phyloP scores from a whole-genome alignment of 352 stramenopile genomes.

The Globisporangium solare region DNA sequence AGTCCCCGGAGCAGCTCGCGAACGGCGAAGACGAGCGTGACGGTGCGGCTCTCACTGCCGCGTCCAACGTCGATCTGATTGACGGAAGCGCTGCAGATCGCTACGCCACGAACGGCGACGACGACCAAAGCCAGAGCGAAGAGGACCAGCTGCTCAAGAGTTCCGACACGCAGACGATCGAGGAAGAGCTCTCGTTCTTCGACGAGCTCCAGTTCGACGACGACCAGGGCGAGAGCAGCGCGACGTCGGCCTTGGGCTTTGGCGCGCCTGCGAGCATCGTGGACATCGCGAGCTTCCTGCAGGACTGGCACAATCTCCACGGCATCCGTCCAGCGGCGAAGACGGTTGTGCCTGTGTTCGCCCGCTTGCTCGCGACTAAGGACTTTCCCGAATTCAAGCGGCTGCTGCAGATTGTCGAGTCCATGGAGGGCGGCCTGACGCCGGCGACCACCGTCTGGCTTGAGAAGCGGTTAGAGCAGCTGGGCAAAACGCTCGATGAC shows the following conservation, averaged over 20 bases:
- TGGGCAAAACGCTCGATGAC: slow-evolving; percentile 58
- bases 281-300: slow-evolving; percentile 71
- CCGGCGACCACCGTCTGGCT: slow-evolving; percentile 69
- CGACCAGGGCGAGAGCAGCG: slow-evolving; percentile 24
- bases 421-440: slow-evolving; percentile 65
- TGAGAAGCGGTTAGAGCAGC: slow-evolving; percentile 48
- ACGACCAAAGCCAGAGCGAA: slow-evolving; percentile 23
- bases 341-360: slow-evolving; percentile 70
- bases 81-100: background rate
- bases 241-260: slow-evolving; percentile 24
- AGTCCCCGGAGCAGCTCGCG: slow-evolving; percentile 10
- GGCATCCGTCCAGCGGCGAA: slow-evolving; percentile 59
- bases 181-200: slow-evolving; percentile 35
- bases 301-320: slow-evolving; percentile 85
- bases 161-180: slow-evolving; percentile 42
- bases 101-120: slow-evolving; percentile 1
- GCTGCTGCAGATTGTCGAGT: slow-evolving; percentile 70
- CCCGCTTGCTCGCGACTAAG: slow-evolving; percentile 40
- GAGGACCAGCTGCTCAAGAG: slow-evolving; percentile 30
- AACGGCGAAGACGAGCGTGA: background rate
- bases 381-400: slow-evolving; percentile 62
- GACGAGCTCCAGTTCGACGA: slow-evolving; percentile 35
- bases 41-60: background rate
- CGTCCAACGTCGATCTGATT: slow-evolving; percentile 1
- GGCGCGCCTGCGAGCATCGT: slow-evolving; percentile 40